Percentiles rank a stretch among this genome's conserved stretches.
Conservation (phyloP, 768 basidiomycete genomes). For the Rossbeevera mucosa region DNA sequence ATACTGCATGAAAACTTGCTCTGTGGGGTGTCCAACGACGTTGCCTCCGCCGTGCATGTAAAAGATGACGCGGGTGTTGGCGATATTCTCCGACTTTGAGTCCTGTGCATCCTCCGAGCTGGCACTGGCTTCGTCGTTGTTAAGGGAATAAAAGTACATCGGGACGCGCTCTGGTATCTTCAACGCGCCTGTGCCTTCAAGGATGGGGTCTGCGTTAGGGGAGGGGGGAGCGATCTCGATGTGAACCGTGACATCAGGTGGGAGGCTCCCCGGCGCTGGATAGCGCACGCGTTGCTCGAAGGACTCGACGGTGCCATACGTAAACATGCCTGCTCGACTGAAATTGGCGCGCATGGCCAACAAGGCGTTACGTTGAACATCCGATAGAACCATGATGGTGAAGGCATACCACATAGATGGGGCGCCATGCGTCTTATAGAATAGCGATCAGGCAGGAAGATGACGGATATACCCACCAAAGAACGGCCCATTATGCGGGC, state of each 20-base stretch:
- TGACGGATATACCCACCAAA: background rate
- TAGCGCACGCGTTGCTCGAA: slow-evolving; percentile 11
- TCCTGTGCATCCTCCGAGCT: background rate
- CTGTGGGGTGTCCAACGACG: slow-evolving; percentile 17
- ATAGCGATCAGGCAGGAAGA: background rate
- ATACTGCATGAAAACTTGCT: background rate
- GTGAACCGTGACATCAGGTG: slow-evolving; percentile 9
- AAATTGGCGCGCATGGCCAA: background rate
- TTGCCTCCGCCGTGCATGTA: slow-evolving; percentile 24
- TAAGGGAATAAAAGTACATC: slow-evolving; percentile 17
- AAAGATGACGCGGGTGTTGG: slow-evolving; percentile 17
- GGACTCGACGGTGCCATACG: slow-evolving; percentile 1
- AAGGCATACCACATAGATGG: too few species aligned
- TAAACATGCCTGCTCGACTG: rapidly evolving
- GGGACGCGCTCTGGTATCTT: slow-evolving; percentile 18
- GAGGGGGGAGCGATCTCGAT: slow-evolving; percentile 20
- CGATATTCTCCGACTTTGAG: background rate
- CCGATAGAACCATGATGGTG: slow-evolving; percentile 12
- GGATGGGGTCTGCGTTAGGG: background rate
- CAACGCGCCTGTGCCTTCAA: background rate
- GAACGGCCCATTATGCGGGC: background rate
- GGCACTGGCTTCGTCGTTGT: background rate
- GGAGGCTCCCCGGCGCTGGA: slow-evolving; percentile 1
- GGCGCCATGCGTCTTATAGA: background rate
- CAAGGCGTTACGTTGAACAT: slow-evolving; percentile 12